phyloP scores from a whole-genome alignment of 805 yeast species.

The Diddensiella transvaalensis region DNA sequence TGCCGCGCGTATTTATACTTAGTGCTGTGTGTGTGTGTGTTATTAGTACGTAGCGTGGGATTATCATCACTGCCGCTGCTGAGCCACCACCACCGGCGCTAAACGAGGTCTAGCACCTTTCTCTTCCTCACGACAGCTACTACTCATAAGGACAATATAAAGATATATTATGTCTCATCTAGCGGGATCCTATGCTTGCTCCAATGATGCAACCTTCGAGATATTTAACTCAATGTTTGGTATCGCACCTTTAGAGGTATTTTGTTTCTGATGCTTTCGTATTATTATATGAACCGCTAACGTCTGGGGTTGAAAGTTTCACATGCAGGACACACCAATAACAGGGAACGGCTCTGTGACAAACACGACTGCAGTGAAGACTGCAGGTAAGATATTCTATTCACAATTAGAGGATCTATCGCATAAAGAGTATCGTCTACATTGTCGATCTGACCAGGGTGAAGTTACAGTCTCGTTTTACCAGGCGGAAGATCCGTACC shows the following conservation, averaged over 20 bases:
- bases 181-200: slow-evolving; percentile 2
- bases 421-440: slow-evolving; percentile 20
- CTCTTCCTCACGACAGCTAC: too few species aligned
- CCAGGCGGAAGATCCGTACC: slow-evolving; percentile 14
- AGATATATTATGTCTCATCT: background rate
- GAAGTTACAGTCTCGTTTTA: slow-evolving; percentile 19
- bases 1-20: background rate
- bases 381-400: slow-evolving; percentile 24
- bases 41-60: too few species aligned
- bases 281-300: too few species aligned
- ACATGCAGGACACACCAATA: slow-evolving; percentile 18
- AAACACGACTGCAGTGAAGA: slow-evolving; percentile 18
- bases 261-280: too few species aligned
- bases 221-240: slow-evolving; percentile 23
- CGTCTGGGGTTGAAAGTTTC: too few species aligned
- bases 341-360: slow-evolving; percentile 25
- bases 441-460: slow-evolving; percentile 19
- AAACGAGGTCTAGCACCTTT: too few species aligned
- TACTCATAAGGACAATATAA: too few species aligned
- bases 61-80: too few species aligned
- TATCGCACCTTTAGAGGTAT: slow-evolving; percentile 23
- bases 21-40: too few species aligned
- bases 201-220: slow-evolving; percentile 11
- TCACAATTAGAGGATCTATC: slow-evolving; percentile 22
- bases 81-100: too few species aligned